Conservation (phyloP, 257 asterid genomes). For the Ligustrum vulgare region DNA sequence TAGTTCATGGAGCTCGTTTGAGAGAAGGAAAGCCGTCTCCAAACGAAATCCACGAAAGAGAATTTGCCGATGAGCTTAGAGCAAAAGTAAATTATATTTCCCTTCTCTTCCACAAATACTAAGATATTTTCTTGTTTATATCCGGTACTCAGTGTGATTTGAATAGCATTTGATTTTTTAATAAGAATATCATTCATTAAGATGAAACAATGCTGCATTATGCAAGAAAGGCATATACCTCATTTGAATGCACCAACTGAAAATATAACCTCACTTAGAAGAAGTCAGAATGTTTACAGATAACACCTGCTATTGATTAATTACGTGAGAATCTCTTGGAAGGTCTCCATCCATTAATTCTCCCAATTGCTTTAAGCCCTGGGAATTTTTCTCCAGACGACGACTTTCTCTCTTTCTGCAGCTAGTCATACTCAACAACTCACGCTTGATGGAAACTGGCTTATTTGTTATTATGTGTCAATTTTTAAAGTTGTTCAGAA, state of each 20-base stretch:
- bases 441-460: not conserved
- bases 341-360: conserved; percentile 1
- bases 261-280: no score
- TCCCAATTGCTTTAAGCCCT: not conserved
- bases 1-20: conserved; percentile 66
- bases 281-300: no score
- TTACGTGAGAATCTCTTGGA: not conserved
- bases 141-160: not conserved
- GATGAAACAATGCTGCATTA: not conserved
- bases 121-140: conserved; percentile 7
- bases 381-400: not conserved
- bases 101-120: conserved; percentile 1
- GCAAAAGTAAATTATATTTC: conserved; percentile 36
- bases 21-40: conserved; percentile 64
- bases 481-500: not conserved
- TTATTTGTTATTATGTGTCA: not conserved
- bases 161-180: not conserved
- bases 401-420: not conserved
- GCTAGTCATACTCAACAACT: not conserved
- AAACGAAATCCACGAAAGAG: conserved; percentile 49
- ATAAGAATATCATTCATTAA: not conserved
- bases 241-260: no score
- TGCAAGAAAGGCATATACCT: no score
- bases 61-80: conserved; percentile 81
- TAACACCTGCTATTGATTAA: not conserved